Evolutionary conservation across 208 protist genomes (phyloP).

Genomic region (Porcisia deanei): DNA sequence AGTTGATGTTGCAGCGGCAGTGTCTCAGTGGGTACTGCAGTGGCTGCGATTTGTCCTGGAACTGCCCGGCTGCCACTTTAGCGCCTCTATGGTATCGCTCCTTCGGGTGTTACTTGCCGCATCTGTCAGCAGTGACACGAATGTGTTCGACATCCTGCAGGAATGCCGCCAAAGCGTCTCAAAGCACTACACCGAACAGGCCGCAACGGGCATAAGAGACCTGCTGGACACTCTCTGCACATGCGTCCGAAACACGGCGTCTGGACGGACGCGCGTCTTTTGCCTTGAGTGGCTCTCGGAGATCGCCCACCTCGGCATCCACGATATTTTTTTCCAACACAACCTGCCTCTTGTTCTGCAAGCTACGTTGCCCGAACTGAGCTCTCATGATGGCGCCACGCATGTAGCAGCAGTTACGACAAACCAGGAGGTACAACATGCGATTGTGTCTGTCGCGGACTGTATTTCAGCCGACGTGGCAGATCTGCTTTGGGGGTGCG

Average conservation of each 20-base stretch:
- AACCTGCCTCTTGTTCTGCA: conserved; percentile 22
- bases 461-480: conserved; percentile 12
- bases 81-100: conserved; percentile 41
- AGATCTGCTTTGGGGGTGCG: conserved; percentile 16
- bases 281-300: conserved; percentile 40
- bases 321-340: conserved; percentile 20
- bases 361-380: conserved; percentile 21
- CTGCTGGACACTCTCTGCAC: conserved; percentile 21
- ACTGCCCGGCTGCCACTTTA: conserved; percentile 48
- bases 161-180: conserved; percentile 26
- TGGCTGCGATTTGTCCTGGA: conserved; percentile 63
- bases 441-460: conserved; percentile 19
- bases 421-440: conserved; percentile 26
- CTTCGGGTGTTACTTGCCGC: conserved; percentile 47
- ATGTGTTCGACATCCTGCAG: conserved; percentile 29
- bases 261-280: conserved; percentile 27
- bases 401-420: conserved; percentile 19
- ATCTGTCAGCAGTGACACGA: conserved; percentile 30
- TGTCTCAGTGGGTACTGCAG: conserved; percentile 58
- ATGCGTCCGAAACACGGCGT: conserved; percentile 16
- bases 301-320: conserved; percentile 19
- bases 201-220: conserved; percentile 20
- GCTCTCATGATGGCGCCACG: conserved; percentile 21
- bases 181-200: conserved; percentile 10
- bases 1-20: conserved; percentile 19